Conservation (phyloP, 306 rosid genomes). For the Gastrolobium bilobum region DNA sequence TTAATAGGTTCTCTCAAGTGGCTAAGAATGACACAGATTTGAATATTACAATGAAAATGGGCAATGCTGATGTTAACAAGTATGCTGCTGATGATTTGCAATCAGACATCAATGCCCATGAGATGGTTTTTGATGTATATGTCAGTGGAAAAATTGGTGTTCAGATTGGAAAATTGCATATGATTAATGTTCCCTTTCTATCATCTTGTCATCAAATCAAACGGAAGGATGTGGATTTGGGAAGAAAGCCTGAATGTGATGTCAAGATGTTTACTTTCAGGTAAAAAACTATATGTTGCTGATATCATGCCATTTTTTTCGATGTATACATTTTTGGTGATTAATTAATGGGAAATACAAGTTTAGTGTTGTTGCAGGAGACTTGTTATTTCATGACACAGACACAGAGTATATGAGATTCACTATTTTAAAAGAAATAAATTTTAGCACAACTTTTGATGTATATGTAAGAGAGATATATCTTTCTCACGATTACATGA, state of each 20-base stretch:
- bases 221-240: conserved; percentile 52
- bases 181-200: conserved; percentile 47
- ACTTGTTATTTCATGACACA: too few species aligned
- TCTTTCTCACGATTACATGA: too few species aligned
- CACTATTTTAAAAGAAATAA: too few species aligned
- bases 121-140: conserved; percentile 49
- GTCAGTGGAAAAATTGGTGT: conserved; percentile 51
- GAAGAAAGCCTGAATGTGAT: conserved; percentile 52
- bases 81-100: conserved; percentile 38
- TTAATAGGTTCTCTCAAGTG: conserved; percentile 47
- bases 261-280: conserved; percentile 45
- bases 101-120: conserved; percentile 37
- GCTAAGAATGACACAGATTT: conserved; percentile 47
- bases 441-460: neutral
- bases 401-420: too few species aligned
- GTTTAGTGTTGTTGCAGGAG: too few species aligned
- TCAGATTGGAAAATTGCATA: conserved; percentile 29
- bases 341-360: too few species aligned
- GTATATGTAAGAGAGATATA: too few species aligned
- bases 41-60: conserved; percentile 23
- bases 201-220: conserved; percentile 43
- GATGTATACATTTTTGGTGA: neutral
- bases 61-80: conserved; percentile 12
- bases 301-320: neutral
- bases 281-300: conserved; percentile 18